phyloP scores from a whole-genome alignment of 2,329 filamentous ascomycete genomes.

The Stagonosporopsis cucurbitacearum region DNA sequence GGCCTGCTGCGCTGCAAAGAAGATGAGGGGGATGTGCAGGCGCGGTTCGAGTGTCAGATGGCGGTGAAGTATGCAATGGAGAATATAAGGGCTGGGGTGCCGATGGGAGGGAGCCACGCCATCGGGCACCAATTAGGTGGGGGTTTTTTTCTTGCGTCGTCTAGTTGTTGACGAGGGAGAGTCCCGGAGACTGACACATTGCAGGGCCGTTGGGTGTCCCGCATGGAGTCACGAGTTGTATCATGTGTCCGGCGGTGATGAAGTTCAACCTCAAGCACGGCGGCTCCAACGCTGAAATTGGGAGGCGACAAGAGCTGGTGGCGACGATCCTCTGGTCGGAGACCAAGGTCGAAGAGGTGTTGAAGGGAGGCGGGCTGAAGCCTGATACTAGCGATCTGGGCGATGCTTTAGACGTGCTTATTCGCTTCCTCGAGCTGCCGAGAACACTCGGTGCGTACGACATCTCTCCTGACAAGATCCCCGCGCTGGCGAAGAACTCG shows the following conservation, averaged over 20 bases:
- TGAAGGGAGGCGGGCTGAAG: neutral
- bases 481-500: neutral
- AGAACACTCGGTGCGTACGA: neutral
- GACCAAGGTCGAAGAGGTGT: neutral
- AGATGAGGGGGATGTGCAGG: neutral
- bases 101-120: slow-evolving; percentile 5
- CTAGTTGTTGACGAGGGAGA: neutral
- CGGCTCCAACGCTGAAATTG: neutral
- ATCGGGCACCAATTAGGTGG: slow-evolving; percentile 3
- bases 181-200: neutral
- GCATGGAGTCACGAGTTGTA: slow-evolving; percentile 3
- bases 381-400: neutral
- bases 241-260: slow-evolving; percentile 2
- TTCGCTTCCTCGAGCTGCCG: neutral
- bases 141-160: neutral
- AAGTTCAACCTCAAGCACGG: neutral
- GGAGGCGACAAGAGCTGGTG: neutral
- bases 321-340: neutral
- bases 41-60: neutral
- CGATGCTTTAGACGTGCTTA: neutral
- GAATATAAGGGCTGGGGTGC: neutral
- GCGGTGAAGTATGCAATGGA: slow-evolving; percentile 1
- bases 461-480: neutral
- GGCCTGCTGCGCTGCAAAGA: neutral
- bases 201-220: neutral